Percentiles rank a stretch among this genome's conserved stretches.
These are phyloP conservation scores for Ganoderma lingzhi DNA, from an alignment of 1,284 basidiomycete genomes.

Conservation along the genomic window DNA sequence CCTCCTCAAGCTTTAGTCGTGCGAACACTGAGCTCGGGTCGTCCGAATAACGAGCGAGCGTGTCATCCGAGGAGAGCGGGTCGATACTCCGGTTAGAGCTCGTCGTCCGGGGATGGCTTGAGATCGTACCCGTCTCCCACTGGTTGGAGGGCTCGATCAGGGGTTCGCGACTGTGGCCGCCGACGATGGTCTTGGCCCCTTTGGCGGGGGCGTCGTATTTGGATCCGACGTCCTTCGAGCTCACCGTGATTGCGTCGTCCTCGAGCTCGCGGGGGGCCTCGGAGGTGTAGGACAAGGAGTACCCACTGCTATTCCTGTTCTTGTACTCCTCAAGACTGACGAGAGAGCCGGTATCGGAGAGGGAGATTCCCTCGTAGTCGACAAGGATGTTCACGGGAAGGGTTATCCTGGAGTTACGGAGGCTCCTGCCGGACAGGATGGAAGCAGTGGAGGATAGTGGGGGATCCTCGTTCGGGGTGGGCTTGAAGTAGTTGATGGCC, in stretches of 20 bases:
- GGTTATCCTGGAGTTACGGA: slow-evolving; percentile 74
- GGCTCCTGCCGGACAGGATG: slow-evolving; percentile 75
- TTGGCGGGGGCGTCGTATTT: slow-evolving; percentile 37
- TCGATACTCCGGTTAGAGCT: slow-evolving; percentile 24
- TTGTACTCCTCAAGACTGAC: slow-evolving; percentile 78
- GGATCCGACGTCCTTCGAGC: slow-evolving; percentile 65
- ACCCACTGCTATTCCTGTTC: slow-evolving; percentile 64
- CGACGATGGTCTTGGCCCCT: slow-evolving; percentile 40
- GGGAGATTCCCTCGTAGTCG: slow-evolving; percentile 90
- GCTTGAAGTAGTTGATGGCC: slow-evolving; percentile 86
- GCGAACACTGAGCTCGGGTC: slow-evolving; percentile 64
- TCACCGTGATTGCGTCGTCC: slow-evolving; percentile 77
- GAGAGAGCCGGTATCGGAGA: slow-evolving; percentile 87
- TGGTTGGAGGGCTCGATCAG: slow-evolving; percentile 30
- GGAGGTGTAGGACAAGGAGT: slow-evolving; percentile 57
- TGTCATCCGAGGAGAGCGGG: slow-evolving; percentile 42
- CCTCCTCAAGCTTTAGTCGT: slow-evolving; percentile 60
- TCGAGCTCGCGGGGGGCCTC: slow-evolving; percentile 55
- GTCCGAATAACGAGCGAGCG: slow-evolving; percentile 44
- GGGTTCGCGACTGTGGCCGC: slow-evolving; percentile 37
- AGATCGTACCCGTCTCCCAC: slow-evolving; percentile 34
- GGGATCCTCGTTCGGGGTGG: slow-evolving; percentile 66
- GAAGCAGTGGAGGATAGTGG: slow-evolving; percentile 75
- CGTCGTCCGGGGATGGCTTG: slow-evolving; percentile 31
- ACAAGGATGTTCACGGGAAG: slow-evolving; percentile 79